A percentile compares a stretch with the other conserved stretches of the same genome.
Evolutionary conservation across 2,329 filamentous ascomycete species (phyloP).

Genomic region (Colletotrichum scovillei): DNA sequence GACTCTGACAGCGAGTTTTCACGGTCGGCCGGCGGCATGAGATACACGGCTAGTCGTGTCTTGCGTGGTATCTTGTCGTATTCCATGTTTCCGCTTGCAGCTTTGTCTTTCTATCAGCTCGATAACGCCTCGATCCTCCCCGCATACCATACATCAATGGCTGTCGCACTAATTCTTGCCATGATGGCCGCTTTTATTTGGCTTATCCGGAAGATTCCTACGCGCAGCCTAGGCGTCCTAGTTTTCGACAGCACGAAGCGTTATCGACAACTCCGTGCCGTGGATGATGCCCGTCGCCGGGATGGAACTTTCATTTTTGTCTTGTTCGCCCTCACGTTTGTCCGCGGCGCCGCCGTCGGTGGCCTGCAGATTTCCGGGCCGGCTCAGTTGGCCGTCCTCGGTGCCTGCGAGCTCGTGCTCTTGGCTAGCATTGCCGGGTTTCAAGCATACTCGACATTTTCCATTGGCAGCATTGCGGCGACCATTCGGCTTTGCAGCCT

Average conservation of each 20-base stretch:
- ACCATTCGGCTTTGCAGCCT: constrained; percentile 62
- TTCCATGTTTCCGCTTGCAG: constrained; percentile 77
- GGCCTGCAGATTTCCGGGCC: constrained; percentile 68
- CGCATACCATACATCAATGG: constrained; percentile 48
- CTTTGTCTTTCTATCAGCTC: constrained; percentile 79
- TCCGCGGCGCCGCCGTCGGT: constrained; percentile 75
- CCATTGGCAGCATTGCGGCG: constrained; percentile 26
- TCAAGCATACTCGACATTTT: constrained; percentile 31
- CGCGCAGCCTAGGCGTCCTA: constrained; percentile 43
- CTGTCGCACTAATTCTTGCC: constrained; percentile 37
- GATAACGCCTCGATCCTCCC: constrained; percentile 36
- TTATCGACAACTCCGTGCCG: constrained; percentile 70
- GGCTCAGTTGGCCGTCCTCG: constrained; percentile 75
- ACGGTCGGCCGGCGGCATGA: constrained; percentile 3
- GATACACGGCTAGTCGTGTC: constrained; percentile 54
- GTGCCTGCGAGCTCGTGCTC: constrained; percentile 76
- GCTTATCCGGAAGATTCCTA: constrained; percentile 41
- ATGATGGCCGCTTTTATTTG: constrained; percentile 43
- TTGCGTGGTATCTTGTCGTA: constrained; percentile 81
- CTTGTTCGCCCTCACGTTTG: constrained; percentile 71
- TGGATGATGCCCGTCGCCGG: constrained; percentile 56
- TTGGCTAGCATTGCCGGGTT: constrained; percentile 48
- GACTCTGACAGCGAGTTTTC: constrained; percentile 51
- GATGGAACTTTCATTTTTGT: constrained; percentile 66
- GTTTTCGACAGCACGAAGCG: constrained; percentile 67